These are phyloP conservation scores for Phytophthora ohioensis DNA, from an alignment of 352 stramenopile genomes.

Conservation along the genomic window DNA sequence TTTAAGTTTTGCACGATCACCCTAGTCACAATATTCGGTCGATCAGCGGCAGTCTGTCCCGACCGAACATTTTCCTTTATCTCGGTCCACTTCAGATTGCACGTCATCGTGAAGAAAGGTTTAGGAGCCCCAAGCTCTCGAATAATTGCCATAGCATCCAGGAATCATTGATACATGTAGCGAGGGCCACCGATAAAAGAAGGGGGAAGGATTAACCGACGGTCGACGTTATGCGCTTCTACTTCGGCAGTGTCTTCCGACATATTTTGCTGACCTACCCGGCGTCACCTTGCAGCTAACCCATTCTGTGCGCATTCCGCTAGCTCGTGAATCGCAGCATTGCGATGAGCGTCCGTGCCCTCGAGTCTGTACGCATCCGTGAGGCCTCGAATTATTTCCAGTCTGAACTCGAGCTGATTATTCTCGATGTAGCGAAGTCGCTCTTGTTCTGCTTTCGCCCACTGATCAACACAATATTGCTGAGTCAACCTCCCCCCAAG, in stretches of 20 bases:
- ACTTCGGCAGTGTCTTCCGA: background rate
- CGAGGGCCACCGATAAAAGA: background rate
- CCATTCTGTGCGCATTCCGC: too few species aligned
- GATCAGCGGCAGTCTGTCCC: slow-evolving; percentile 20
- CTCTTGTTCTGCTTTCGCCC: too few species aligned
- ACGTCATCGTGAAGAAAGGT: slow-evolving; percentile 65
- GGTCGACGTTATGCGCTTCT: background rate
- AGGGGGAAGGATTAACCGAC: background rate
- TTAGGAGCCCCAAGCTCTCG: slow-evolving; percentile 42
- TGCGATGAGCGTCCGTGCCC: background rate
- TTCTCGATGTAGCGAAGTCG: too few species aligned
- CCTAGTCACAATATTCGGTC: slow-evolving; percentile 25
- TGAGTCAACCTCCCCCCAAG: too few species aligned
- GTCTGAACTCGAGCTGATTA: background rate
- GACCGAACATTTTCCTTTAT: slow-evolving; percentile 30
- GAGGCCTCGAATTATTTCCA: background rate
- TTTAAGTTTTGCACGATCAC: slow-evolving; percentile 40
- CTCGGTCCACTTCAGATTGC: slow-evolving; percentile 56
- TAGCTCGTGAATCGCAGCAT: background rate
- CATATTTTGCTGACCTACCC: background rate
- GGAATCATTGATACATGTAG: slow-evolving; percentile 2
- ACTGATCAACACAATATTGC: too few species aligned
- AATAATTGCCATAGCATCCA: slow-evolving; percentile 51
- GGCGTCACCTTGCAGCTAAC: background rate
- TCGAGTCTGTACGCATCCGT: background rate